A percentile compares a stretch with the other conserved stretches of the same genome.
Conservation (phyloP, 2,329 filamentous ascomycete genomes). For the Colletotrichum lentis region DNA sequence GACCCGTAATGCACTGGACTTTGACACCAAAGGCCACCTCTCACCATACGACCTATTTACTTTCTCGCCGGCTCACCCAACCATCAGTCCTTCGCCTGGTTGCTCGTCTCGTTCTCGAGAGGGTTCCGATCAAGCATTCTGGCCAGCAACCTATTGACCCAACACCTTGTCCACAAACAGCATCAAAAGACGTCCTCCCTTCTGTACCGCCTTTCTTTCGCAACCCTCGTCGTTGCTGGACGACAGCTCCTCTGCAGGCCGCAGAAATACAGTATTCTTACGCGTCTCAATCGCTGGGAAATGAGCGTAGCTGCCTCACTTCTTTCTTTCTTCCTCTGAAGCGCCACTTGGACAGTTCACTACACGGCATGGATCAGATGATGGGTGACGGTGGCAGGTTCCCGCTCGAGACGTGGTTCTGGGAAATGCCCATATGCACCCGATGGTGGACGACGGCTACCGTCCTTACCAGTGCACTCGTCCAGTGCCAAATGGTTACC, state of each 20-base stretch:
- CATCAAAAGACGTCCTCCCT: not conserved
- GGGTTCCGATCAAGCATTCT: too few relatives aligned
- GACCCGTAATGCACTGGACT: not conserved
- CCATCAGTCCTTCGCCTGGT: too few relatives aligned
- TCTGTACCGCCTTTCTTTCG: not conserved
- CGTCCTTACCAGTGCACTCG: conserved; percentile 83
- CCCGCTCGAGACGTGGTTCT: conserved; percentile 97
- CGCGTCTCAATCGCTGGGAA: not conserved
- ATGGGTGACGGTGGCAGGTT: conserved; percentile 69
- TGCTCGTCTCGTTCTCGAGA: not conserved
- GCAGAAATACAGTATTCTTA: not conserved
- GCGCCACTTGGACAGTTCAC: not conserved
- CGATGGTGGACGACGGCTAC: conserved; percentile 97
- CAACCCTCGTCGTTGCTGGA: not conserved
- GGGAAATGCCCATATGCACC: conserved; percentile 96
- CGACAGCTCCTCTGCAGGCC: not conserved
- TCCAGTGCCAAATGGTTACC: conserved; percentile 91
- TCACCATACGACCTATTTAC: not conserved
- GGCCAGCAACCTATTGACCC: too few relatives aligned
- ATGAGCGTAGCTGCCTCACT: conserved; percentile 12
- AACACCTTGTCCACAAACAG: not conserved
- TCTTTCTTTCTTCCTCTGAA: conserved; percentile 7
- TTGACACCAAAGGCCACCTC: conserved; percentile 11
- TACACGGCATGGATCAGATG: conserved; percentile 62
- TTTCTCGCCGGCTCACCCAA: not conserved